phyloP scores from a whole-genome alignment of 257 asterid species.

The Solanum virginianum region DNA sequence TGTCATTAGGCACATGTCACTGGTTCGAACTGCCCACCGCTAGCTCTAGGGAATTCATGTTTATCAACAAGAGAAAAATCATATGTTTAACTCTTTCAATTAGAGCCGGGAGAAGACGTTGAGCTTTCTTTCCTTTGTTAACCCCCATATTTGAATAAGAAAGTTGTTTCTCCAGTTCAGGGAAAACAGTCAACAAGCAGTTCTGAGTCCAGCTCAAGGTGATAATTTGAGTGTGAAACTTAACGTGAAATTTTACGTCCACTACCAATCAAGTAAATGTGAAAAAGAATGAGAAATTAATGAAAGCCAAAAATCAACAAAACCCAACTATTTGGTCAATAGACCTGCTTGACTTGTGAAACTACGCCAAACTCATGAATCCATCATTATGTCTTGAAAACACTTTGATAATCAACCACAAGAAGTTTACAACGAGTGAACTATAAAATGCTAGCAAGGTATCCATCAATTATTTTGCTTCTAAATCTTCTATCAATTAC shows the following conservation, averaged over 20 bases:
- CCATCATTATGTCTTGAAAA: neutral
- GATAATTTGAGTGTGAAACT: neutral
- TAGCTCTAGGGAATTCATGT: neutral
- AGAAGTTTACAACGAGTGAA: neutral
- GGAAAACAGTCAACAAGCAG: neutral
- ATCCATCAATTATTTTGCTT: neutral
- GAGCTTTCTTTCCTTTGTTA: too few species aligned
- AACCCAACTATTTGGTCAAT: neutral
- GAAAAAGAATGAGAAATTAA: neutral
- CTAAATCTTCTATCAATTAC: neutral
- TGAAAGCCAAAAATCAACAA: neutral
- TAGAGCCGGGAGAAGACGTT: neutral
- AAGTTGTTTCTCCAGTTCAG: too few species aligned
- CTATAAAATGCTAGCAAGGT: neutral
- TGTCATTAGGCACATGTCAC: neutral
- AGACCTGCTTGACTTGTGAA: neutral
- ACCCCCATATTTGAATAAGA: too few species aligned
- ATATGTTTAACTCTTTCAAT: neutral
- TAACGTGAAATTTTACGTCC: neutral
- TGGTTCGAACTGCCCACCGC: neutral
- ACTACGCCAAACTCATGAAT: neutral
- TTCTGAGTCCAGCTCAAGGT: neutral
- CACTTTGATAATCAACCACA: neutral
- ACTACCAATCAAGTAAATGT: neutral
- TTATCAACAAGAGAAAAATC: neutral